Evolutionary conservation across 257 asterid genomes (phyloP), one percentile per base, ranked within the genome.

Genomic region (Capsicum baccatum): DNA sequence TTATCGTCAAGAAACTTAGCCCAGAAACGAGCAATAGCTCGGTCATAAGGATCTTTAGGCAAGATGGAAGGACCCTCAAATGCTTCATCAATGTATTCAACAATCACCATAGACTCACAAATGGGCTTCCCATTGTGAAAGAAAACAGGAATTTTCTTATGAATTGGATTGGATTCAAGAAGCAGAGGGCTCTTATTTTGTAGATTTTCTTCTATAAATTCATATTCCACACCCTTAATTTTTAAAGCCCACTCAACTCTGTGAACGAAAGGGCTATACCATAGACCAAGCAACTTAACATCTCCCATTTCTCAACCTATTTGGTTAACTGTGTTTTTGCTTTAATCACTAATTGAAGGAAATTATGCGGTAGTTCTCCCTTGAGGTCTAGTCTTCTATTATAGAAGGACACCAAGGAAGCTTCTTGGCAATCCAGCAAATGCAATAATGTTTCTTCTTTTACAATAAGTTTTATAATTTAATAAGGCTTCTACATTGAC

Each of bases 241-340:
- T 74, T 74, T 5, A 74, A 47, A 74, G 81, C 81, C 62, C 81
- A 74, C 0, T 74, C 81, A 74, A 74, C 81, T 74, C 81, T 74
- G 5, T 19, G 60, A 74, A 39, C 26, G 26, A 63, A 63, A 2
- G 70, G 70, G 9, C 70, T 63, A 63, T 63, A 63, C 70, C 70
- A 63, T 63, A 63, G 0, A 21, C 70, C 70, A 63, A 63, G 42
- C 6, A 63, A 63, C 70, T 63, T 63, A 10, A 63, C 70, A 21
- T 63, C 16, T 21, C 0, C 70, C 70, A 63, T 63, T 2, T 21
- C 74, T 6, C 50, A 35, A 35, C 3, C 44, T 39, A 39, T 13
- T 14, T 35, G 19, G 50, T 67, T 14, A 6, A 6, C 48, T 14
- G 0, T 67, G 14, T 67, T 66, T 14, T 3, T 12, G 15, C 48